These are phyloP conservation scores for Mycena pura DNA, from an alignment of 768 basidiomycete species.

Conservation along the genomic window DNA sequence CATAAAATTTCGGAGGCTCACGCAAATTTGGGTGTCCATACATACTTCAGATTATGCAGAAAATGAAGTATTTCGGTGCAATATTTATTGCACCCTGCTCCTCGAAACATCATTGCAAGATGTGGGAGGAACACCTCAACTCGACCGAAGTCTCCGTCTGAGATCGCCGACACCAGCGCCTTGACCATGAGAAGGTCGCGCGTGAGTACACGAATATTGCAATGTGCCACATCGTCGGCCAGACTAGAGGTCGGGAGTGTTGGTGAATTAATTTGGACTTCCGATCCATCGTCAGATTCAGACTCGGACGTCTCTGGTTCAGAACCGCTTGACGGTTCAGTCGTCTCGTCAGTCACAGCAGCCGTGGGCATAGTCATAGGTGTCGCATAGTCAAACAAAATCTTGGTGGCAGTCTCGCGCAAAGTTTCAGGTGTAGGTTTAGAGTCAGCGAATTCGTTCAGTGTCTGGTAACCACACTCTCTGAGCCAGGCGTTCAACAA, in stretches of 20 bases:
- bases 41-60: slow-evolving; percentile 35
- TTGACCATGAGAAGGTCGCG: slow-evolving; percentile 38
- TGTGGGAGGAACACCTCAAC: slow-evolving; percentile 38
- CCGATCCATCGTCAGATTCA: not conserved
- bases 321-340: too few species aligned
- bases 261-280: not conserved
- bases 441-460: slow-evolving; percentile 16
- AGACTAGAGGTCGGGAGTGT: not conserved
- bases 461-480: slow-evolving; percentile 11
- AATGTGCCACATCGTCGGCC: too few species aligned
- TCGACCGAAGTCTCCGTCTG: slow-evolving; percentile 39
- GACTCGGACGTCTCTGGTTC: too few species aligned
- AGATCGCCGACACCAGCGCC: slow-evolving; percentile 35
- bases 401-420: slow-evolving; percentile 2
- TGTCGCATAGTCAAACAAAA: slow-evolving; percentile 15
- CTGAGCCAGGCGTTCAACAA: slow-evolving; percentile 27
- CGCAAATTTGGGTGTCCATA: slow-evolving; percentile 39
- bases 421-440: slow-evolving; percentile 30
- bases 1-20: not conserved
- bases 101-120: slow-evolving; percentile 39
- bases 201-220: slow-evolving; percentile 32
- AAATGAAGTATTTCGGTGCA: slow-evolving; percentile 39
- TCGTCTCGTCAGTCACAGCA: too few species aligned
- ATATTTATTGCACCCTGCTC: slow-evolving; percentile 41
- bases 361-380: too few species aligned